Conservation (phyloP, 1,284 basidiomycete species). For the Veloboletus limbatus region DNA sequence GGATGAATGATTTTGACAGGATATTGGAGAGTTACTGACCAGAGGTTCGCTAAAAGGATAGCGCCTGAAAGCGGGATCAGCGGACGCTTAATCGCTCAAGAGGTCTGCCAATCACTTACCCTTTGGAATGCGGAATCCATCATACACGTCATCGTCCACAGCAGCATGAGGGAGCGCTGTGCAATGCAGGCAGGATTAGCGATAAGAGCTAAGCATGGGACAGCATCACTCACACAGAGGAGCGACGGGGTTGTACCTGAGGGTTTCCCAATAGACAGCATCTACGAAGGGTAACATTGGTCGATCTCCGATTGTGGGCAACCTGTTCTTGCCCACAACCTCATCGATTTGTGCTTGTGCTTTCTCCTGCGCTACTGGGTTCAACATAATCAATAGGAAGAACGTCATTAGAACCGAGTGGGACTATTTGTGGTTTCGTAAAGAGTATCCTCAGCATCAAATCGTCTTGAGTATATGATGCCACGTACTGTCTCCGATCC, state of each 20-base stretch:
- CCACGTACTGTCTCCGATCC: slow-evolving; percentile 16
- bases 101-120: neutral
- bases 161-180: slow-evolving; percentile 12
- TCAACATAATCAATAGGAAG: slow-evolving; percentile 35
- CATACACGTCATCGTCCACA: slow-evolving; percentile 12
- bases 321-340: slow-evolving; percentile 27
- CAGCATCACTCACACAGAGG: slow-evolving; percentile 14
- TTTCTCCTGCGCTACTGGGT: slow-evolving; percentile 32
- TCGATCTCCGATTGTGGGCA: slow-evolving; percentile 34
- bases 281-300: slow-evolving; percentile 32
- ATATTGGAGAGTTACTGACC: neutral
- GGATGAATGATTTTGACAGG: too few relatives aligned
- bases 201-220: neutral
- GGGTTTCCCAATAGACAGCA: slow-evolving; percentile 29
- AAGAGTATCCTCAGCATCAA: neutral
- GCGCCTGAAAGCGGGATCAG: slow-evolving; percentile 1
- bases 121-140: slow-evolving; percentile 13
- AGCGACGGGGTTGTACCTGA: slow-evolving; percentile 10
- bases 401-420: slow-evolving; percentile 22
- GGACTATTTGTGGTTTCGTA: slow-evolving; percentile 4
- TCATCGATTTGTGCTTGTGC: slow-evolving; percentile 34
- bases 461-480: neutral
- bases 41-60: slow-evolving; percentile 9
- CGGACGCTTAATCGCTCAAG: neutral
- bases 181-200: neutral